These are phyloP conservation scores for Rhododendron ovatum DNA, from an alignment of 148 eudicot species.

Conservation along the genomic window DNA sequence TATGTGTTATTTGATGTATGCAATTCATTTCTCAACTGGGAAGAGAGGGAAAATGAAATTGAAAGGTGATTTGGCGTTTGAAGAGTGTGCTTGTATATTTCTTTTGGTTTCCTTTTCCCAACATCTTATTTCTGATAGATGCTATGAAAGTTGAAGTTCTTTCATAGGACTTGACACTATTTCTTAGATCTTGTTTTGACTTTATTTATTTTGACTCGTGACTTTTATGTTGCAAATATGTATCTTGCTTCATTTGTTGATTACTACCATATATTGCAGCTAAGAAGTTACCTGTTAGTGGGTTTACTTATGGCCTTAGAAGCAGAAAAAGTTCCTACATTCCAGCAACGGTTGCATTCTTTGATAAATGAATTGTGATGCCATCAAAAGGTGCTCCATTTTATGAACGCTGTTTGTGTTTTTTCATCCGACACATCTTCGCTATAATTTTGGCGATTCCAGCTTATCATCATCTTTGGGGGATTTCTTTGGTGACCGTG, in stretches of 20 bases:
- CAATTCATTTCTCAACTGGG: background rate
- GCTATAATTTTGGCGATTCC: background rate
- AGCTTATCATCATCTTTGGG: background rate
- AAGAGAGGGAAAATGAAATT: background rate
- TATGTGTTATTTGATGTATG: background rate
- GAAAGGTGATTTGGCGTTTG: background rate
- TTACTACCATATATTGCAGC: conserved; percentile 38
- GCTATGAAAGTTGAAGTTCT: background rate
- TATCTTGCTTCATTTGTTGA: conserved; percentile 1
- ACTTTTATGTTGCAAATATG: background rate
- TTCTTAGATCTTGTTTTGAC: too few relatives aligned
- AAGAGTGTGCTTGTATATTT: background rate
- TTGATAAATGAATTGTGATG: conserved; percentile 54
- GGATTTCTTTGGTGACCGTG: background rate
- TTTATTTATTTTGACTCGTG: background rate
- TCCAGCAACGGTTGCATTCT: conserved; percentile 54
- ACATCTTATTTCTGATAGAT: background rate
- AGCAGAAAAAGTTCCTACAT: conserved; percentile 48
- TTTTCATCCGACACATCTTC: background rate
- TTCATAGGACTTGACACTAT: background rate
- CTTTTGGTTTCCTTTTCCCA: background rate
- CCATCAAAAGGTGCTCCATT: background rate
- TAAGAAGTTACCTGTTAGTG: conserved; percentile 54
- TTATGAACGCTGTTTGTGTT: background rate
- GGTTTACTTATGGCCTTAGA: conserved; percentile 85